These are phyloP conservation scores for Saccharomycopsis guyanensis DNA, from an alignment of 805 yeast species.

Conservation along the genomic window DNA sequence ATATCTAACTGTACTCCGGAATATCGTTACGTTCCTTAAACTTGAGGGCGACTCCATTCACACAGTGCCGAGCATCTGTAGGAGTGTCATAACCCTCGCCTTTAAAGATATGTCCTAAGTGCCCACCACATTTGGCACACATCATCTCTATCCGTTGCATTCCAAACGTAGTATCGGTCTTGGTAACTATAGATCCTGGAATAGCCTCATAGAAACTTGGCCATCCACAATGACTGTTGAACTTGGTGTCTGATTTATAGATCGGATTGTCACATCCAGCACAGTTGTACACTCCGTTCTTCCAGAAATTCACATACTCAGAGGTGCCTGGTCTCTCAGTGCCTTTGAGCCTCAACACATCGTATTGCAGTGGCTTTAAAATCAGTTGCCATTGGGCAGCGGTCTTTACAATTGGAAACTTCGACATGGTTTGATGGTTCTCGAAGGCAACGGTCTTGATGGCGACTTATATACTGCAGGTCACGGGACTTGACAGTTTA, in stretches of 20 bases:
- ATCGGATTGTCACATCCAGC: conserved; percentile 81
- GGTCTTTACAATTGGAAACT: conserved; percentile 23
- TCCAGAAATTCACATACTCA: conserved; percentile 34
- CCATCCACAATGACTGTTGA: conserved; percentile 95
- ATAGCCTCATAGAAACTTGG: conserved; percentile 91
- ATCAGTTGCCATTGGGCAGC: conserved; percentile 76
- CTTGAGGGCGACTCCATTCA: conserved; percentile 75
- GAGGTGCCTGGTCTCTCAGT: conserved; percentile 40
- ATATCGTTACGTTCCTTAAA: conserved; percentile 30
- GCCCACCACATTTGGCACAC: conserved; percentile 86
- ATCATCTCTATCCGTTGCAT: conserved; percentile 85
- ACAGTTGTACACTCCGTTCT: conserved; percentile 66
- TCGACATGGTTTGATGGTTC: conserved; percentile 1
- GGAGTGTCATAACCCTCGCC: conserved; percentile 89
- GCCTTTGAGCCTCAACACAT: conserved; percentile 56
- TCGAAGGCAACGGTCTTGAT: too few relatives aligned
- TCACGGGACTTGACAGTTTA: neutral
- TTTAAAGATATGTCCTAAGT: conserved; percentile 88
- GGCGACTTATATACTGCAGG: too few relatives aligned
- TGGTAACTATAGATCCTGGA: conserved; percentile 64
- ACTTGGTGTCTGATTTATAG: conserved; percentile 73
- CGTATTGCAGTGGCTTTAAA: conserved; percentile 68
- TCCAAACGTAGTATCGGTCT: conserved; percentile 58
- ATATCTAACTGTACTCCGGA: too few relatives aligned
- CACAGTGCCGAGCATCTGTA: conserved; percentile 91